Conservation (phyloP, 2,329 filamentous ascomycete species). For the Cucurbitaria berberidis region DNA sequence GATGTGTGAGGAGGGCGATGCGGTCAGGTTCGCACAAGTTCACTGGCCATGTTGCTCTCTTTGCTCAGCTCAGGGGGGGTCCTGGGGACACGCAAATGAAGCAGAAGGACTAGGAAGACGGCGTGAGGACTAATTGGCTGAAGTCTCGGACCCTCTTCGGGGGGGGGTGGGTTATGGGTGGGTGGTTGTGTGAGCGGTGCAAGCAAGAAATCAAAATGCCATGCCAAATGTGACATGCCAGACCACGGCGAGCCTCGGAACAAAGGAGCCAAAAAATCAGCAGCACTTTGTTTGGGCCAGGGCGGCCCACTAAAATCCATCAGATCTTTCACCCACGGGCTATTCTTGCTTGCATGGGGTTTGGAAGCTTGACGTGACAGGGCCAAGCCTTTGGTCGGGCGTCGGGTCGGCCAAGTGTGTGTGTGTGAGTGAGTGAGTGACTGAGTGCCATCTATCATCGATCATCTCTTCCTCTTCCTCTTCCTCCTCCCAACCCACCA, state of each 20-base stretch:
- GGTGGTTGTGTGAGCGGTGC: conserved; percentile 12
- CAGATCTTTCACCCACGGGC: too few species aligned
- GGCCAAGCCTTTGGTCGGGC: not conserved
- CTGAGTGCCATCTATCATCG: too few species aligned
- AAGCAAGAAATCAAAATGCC: not conserved
- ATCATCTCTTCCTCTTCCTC: not conserved
- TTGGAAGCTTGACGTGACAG: not conserved
- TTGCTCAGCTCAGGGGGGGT: conserved; percentile 22
- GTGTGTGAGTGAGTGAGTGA: too few species aligned
- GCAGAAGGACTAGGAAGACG: not conserved
- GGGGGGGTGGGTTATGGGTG: too few species aligned
- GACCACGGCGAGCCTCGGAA: not conserved
- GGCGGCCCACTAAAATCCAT: not conserved
- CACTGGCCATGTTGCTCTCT: not conserved
- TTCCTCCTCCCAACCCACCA: conserved; percentile 17
- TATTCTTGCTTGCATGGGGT: not conserved
- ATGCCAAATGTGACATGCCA: not conserved
- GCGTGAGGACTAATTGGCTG: not conserved
- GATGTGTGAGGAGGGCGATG: conserved; percentile 8
- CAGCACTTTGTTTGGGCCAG: not conserved
- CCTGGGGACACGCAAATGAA: conserved; percentile 42
- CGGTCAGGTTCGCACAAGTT: conserved; percentile 10
- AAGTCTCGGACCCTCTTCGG: conserved; percentile 13
- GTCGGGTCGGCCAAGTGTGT: too few species aligned
- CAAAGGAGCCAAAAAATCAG: not conserved